Evolutionary conservation across 2,329 filamentous ascomycete genomes (phyloP).

Genomic region (Claviceps citrina): DNA sequence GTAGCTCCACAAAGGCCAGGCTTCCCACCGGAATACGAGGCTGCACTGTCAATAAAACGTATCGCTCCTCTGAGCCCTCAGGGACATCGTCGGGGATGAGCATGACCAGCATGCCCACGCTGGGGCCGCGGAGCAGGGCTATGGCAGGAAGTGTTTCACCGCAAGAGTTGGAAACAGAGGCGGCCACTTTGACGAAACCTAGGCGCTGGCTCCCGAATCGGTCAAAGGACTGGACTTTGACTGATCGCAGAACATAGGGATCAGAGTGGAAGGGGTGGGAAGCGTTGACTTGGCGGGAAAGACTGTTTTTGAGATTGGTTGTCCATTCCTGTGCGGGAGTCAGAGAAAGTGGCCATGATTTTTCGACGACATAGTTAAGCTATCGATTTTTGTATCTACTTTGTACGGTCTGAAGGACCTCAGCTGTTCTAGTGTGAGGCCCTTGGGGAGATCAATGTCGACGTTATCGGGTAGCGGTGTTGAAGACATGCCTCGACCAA

Average conservation of each 20-base stretch:
- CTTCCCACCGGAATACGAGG: conserved; percentile 40
- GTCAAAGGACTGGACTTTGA: conserved; percentile 39
- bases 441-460: conserved; percentile 25
- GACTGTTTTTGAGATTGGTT: conserved; percentile 28
- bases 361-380: not conserved
- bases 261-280: conserved; percentile 37
- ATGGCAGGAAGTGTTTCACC: conserved; percentile 37
- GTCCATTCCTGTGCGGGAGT: conserved; percentile 30
- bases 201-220: conserved; percentile 31
- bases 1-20: conserved; percentile 40
- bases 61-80: conserved; percentile 28
- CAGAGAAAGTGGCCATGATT: not conserved
- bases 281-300: conserved; percentile 26
- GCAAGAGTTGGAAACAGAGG: conserved; percentile 30
- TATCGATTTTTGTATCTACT: conserved; percentile 14
- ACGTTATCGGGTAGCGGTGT: conserved; percentile 13
- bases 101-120: conserved; percentile 44
- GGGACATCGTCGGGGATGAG: conserved; percentile 35
- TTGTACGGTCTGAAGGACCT: conserved; percentile 31
- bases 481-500: conserved; percentile 4
- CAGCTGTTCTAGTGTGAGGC: conserved; percentile 26
- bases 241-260: conserved; percentile 35
- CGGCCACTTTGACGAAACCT: conserved; percentile 42
- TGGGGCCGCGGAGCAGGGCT: conserved; percentile 43
- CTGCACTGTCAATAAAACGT: conserved; percentile 44